phyloP scores from a whole-genome alignment of 345 rosid species.

The Eucalyptus pumila region DNA sequence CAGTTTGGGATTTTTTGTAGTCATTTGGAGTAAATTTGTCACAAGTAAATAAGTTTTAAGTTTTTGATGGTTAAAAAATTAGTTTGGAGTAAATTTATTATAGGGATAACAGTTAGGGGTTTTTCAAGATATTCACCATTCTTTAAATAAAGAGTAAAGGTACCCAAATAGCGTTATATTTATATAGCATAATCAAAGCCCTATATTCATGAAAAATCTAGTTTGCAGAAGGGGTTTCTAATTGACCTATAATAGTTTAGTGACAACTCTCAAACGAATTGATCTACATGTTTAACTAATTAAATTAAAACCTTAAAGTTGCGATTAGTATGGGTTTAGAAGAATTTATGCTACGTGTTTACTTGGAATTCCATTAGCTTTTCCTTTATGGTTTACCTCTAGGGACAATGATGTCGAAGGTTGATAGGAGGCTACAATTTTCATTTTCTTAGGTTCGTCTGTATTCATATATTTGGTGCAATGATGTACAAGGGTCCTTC shows the following conservation, averaged over 20 bases:
- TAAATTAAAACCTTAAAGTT: background rate
- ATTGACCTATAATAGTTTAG: background rate
- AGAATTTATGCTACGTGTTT: background rate
- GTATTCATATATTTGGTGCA: background rate
- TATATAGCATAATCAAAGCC: background rate
- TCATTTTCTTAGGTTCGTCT: background rate
- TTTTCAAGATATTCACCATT: no score
- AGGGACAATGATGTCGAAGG: background rate
- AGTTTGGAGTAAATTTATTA: rapidly evolving
- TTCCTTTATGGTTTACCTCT: background rate
- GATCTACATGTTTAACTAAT: background rate
- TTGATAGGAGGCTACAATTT: background rate
- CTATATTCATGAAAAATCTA: background rate
- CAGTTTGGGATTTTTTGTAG: rapidly evolving
- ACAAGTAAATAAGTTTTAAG: no score
- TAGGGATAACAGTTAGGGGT: rapidly evolving
- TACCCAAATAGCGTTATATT: background rate
- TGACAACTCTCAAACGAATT: background rate
- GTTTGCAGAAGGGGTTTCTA: background rate
- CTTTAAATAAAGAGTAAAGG: background rate
- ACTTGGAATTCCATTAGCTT: background rate
- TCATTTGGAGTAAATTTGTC: no score
- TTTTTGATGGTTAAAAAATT: no score
- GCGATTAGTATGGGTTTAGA: background rate
- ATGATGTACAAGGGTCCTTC: background rate